Conservation (phyloP, 768 basidiomycete genomes). For the Dendrothele bispora region DNA sequence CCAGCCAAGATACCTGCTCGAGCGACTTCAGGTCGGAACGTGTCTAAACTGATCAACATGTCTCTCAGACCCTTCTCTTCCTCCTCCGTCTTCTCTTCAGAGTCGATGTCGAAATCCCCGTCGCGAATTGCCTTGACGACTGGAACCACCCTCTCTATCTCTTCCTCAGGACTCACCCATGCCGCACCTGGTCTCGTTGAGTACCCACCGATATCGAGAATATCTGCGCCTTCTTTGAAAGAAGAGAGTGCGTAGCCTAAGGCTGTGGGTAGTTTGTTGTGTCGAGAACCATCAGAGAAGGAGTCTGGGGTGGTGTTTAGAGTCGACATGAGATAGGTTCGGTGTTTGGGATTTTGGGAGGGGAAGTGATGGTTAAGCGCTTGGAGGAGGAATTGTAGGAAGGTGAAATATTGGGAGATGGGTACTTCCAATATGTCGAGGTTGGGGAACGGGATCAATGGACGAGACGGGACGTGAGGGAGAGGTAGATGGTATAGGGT, state of each 20-base stretch:
- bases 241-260: constrained; percentile 52
- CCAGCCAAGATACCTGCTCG: constrained; percentile 74
- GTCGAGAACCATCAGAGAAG: constrained; percentile 82
- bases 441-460: constrained; percentile 44
- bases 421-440: constrained; percentile 50
- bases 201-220: constrained; percentile 93
- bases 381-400: constrained; percentile 11
- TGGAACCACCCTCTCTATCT: constrained; percentile 71
- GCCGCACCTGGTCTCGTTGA: constrained; percentile 85
- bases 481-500: constrained; percentile 33
- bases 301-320: constrained; percentile 95
- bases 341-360: constrained; percentile 22
- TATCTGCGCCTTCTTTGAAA: constrained; percentile 58
- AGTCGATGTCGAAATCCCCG: constrained; percentile 14
- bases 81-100: not conserved
- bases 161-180: constrained; percentile 67
- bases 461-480: constrained; percentile 25
- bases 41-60: constrained; percentile 79
- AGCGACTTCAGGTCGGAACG: constrained; percentile 84
- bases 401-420: constrained; percentile 19
- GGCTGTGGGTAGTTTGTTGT: constrained; percentile 53
- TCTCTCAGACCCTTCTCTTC: constrained; percentile 11
- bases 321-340: constrained; percentile 85
- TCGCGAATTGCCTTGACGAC: constrained; percentile 60
- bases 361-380: constrained; percentile 10